A percentile compares a stretch with the other conserved stretches of the same genome.
Evolutionary conservation across 129 eudicot species (phyloP).

Genomic region (Calendula officinalis): DNA sequence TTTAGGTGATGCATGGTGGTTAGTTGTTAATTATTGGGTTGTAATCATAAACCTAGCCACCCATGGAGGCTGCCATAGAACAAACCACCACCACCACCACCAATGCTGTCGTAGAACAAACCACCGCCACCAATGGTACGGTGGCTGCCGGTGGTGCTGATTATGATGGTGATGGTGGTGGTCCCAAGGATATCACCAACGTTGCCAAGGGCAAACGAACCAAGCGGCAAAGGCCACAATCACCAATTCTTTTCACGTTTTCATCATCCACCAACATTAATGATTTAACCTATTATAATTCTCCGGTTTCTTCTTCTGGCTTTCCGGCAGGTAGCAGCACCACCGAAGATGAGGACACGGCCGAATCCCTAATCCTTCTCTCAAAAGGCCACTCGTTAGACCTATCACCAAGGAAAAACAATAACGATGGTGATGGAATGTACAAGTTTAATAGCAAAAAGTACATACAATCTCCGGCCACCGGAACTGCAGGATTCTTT

Average conservation of each 20-base stretch:
- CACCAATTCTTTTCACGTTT: conserved; percentile 62
- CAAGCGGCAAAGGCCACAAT: conserved; percentile 70
- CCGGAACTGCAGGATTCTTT: conserved; percentile 31
- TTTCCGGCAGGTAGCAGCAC: conserved; percentile 34
- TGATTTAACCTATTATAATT: conserved; percentile 19
- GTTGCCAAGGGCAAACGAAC: conserved; percentile 75
- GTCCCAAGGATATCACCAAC: conserved; percentile 21
- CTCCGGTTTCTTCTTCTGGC: conserved; percentile 32
- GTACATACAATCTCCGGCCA: conserved; percentile 30
- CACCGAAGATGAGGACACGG: conserved; percentile 63
- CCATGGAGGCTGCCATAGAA: conserved; percentile 33
- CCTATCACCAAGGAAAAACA: not conserved
- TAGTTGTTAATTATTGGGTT: conserved; percentile 15
- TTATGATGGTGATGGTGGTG: conserved; percentile 4
- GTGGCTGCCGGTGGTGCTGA: not conserved
- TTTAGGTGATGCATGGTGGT: conserved; percentile 27
- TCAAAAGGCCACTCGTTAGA: conserved; percentile 43
- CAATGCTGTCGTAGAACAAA: too few relatives aligned
- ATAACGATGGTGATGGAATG: conserved; percentile 12
- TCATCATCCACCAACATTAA: conserved; percentile 26
- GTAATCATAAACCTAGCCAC: conserved; percentile 23
- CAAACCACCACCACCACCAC: conserved; percentile 13
- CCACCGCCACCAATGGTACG: not conserved
- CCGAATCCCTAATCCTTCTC: conserved; percentile 60
- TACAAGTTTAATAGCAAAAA: conserved; percentile 49